Evolutionary conservation across 805 yeast genomes (phyloP), one percentile per base, ranked within the genome.

Genomic region (Candida dajiaensis): DNA sequence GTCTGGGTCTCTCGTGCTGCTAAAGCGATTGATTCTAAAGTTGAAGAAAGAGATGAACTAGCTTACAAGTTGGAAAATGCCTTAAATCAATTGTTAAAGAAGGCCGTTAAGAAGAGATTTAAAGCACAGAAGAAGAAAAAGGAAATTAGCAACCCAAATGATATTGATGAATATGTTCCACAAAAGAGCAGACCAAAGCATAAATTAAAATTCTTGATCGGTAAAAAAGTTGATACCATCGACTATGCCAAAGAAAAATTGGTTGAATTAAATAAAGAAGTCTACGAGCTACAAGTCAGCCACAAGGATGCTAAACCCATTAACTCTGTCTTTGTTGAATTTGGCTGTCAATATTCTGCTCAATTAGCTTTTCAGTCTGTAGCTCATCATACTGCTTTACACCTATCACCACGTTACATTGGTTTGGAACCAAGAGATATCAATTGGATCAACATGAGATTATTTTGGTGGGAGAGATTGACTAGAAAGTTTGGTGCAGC

Each of bases 401-500:
- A 78, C 53, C 71, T 85, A 74, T 54, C 65, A 20, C 88, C 89
- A 4, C 73, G 76, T 16, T 73, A 70, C 53, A 73, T 77, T 42
- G 90, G 90, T 35, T 64, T 82, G 43, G 81, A 76, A 48, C 87
- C 90, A 2, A 64, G 58, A 1, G 83, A 84, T 57, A 68, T 85
- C 39, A 66, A 74, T 49, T 85, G 94, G 94, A 63, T 77, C 43
- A 85, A 85, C 62, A 69, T 85, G 78, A 73, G 94, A 61, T 63
- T 85, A 65, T 79, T 79, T 56, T 85, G 94, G 90, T 83, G 88
- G 85, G 95, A 85, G 64, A 68, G 81, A 56, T 61, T 83, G 18
- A 67, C 70, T 12, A 73, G 92, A 68, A 62, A 67, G 29, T 62
- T 73, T 23, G 71, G 72, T 45, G 80, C 90, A 0, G 46, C 67